phyloP scores from a whole-genome alignment of 2,329 filamentous ascomycete genomes.

The Tolypocladium endophyticum region DNA sequence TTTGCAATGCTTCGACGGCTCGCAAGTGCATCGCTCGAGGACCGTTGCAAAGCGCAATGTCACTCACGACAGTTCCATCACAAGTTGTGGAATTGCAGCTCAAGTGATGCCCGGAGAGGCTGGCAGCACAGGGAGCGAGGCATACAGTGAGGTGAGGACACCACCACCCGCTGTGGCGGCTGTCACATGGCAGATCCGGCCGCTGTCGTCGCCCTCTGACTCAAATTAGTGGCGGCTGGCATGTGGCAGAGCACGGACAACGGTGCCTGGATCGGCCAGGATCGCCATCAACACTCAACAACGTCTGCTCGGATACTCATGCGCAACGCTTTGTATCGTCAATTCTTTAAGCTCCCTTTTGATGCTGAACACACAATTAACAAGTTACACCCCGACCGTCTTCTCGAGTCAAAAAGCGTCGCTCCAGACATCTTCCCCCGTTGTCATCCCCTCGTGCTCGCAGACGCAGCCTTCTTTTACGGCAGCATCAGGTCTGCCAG shows the following conservation, averaged over 20 bases:
- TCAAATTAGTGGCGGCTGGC: background rate
- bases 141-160: too few species aligned
- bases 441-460: background rate
- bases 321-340: background rate
- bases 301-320: background rate
- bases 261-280: background rate
- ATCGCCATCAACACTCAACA: background rate
- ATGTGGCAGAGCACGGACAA: background rate
- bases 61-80: too few species aligned
- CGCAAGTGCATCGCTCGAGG: background rate
- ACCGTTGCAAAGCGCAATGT: background rate
- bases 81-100: background rate
- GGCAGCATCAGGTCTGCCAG: constrained; percentile 29
- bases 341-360: background rate
- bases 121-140: background rate
- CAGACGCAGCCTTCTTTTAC: background rate
- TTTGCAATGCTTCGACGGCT: background rate
- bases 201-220: background rate
- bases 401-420: background rate
- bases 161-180: background rate
- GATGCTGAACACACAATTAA: background rate
- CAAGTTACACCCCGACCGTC: background rate
- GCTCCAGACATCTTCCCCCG: background rate
- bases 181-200: background rate
- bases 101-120: background rate